A percentile compares a stretch with the other conserved stretches of the same genome.
phyloP scores from a whole-genome alignment of 2,329 filamentous ascomycete species.

The Diplodia intermedia region DNA sequence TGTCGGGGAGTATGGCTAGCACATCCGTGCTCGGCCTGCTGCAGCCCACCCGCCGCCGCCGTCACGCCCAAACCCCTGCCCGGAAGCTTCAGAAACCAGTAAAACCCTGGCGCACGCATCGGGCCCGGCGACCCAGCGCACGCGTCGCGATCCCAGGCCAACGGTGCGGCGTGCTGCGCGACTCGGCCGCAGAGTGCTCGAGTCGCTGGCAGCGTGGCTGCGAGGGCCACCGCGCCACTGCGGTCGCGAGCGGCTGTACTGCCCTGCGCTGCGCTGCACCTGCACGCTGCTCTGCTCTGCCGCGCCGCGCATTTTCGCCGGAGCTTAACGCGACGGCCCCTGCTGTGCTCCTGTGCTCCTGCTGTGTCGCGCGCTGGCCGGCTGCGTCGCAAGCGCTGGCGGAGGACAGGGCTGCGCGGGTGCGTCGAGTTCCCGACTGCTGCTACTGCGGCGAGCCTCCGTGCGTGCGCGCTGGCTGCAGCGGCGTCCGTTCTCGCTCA shows the following conservation, averaged over 20 bases:
- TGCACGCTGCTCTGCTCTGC: too few species aligned
- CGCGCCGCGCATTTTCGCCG: neutral
- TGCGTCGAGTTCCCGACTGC: slow-evolving; percentile 9
- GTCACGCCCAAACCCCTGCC: slow-evolving; percentile 8
- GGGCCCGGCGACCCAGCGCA: neutral
- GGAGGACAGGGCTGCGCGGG: neutral
- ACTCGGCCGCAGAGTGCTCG: slow-evolving; percentile 4
- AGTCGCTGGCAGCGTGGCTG: slow-evolving; percentile 20
- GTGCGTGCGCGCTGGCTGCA: slow-evolving; percentile 21
- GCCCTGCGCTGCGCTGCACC: neutral
- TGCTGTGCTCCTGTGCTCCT: neutral
- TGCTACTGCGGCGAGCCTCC: slow-evolving; percentile 2
- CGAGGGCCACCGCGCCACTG: slow-evolving; percentile 16
- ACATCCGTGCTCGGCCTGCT: slow-evolving; percentile 20
- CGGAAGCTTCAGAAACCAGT: slow-evolving; percentile 14
- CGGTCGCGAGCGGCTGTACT: slow-evolving; percentile 3
- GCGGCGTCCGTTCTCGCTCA: slow-evolving; percentile 22
- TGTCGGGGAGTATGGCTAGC: slow-evolving; percentile 27
- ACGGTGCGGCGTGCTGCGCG: slow-evolving; percentile 19
- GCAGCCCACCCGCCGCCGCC: slow-evolving; percentile 22
- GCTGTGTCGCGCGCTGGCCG: slow-evolving; percentile 1
- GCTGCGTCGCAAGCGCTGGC: slow-evolving; percentile 1
- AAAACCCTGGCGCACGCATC: slow-evolving; percentile 14
- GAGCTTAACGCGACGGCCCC: slow-evolving; percentile 5
- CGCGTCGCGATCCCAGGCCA: slow-evolving; percentile 8